Evolutionary conservation across 2,329 filamentous ascomycete species (phyloP), one percentile per base, ranked within the genome.

Genomic region (Chrysoporthe deuterocubensis): DNA sequence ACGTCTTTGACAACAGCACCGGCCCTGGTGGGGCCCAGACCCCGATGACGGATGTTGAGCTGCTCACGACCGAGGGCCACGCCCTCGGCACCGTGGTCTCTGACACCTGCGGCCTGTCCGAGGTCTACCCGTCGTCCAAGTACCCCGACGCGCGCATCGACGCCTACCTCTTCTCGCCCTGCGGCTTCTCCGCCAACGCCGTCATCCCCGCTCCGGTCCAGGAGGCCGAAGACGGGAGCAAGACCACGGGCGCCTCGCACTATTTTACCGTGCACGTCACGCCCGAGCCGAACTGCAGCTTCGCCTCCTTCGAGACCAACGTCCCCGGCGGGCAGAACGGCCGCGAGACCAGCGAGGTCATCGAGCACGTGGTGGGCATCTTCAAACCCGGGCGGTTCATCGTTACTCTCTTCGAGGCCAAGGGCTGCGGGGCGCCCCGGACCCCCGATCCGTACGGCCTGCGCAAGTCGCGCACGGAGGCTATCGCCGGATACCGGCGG

Each of bases 231-330:
- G 76, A 77, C 62, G 79, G 80, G 69, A 84, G 83, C 64, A 82
- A 67, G 46, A 52, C 65, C 37, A 60, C 67, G 8, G 62, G 67
- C 5, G 54, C 86, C 4, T 91, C 88, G 52, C 94, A 98, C 81
- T 99, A 99, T 82, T 99, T 97, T 81, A 99, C 95, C 0, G 96
- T 99, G 34, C 96, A 99, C 77, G 96, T 99, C 72, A 99, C 96
- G 0, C 96, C 96, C 0, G 96, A 99, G 84, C 93, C 95, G 16
- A 90, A 97, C 75, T 99, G 95, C 84, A 97, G 94, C 5, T 99
- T 97, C 78, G 96, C 96, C 46, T 97, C 94, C 1, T 99, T 99
- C 77, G 96, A 99, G 84, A 98, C 96, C 72, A 99, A 98, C 74
- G 95, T 99, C 4, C 96, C 96, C 1, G 92, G 93, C 37, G 90